These are phyloP conservation scores for Hypsizygus marmoreus DNA, from an alignment of 768 basidiomycete species.

Conservation along the genomic window DNA sequence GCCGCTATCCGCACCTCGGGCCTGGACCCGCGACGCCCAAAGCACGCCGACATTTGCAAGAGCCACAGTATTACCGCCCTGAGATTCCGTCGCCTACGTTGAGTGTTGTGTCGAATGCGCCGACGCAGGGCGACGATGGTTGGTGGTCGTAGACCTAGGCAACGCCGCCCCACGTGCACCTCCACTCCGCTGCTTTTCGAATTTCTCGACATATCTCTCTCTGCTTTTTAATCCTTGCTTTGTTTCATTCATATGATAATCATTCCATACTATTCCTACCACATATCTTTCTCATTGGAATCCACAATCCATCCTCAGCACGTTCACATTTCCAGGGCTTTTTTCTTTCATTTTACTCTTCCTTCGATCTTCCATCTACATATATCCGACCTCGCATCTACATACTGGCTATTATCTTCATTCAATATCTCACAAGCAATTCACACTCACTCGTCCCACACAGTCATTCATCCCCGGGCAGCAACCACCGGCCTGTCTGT, in stretches of 20 bases:
- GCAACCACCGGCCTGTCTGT: too few species aligned
- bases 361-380: too few species aligned
- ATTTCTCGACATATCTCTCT: slow-evolving; percentile 6
- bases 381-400: too few species aligned
- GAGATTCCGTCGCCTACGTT: slow-evolving; percentile 70
- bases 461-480: too few species aligned
- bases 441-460: too few species aligned
- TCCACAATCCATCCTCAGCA: background rate
- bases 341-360: too few species aligned
- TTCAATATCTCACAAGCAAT: too few species aligned
- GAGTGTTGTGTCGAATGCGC: slow-evolving; percentile 72
- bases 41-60: slow-evolving; percentile 26
- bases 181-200: slow-evolving; percentile 1
- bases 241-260: slow-evolving; percentile 2
- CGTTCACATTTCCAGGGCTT: background rate
- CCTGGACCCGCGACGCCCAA: slow-evolving; percentile 40
- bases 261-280: slow-evolving; percentile 7
- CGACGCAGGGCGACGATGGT: slow-evolving; percentile 71
- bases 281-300: slow-evolving; percentile 5
- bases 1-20: slow-evolving; percentile 37
- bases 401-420: too few species aligned
- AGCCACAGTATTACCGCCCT: slow-evolving; percentile 27
- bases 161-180: background rate
- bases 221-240: slow-evolving; percentile 2
- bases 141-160: slow-evolving; percentile 64